Base-by-base conservation (phyloP, 495 filamentous ascomycete genomes). In the Penicillium salamii region DNA sequence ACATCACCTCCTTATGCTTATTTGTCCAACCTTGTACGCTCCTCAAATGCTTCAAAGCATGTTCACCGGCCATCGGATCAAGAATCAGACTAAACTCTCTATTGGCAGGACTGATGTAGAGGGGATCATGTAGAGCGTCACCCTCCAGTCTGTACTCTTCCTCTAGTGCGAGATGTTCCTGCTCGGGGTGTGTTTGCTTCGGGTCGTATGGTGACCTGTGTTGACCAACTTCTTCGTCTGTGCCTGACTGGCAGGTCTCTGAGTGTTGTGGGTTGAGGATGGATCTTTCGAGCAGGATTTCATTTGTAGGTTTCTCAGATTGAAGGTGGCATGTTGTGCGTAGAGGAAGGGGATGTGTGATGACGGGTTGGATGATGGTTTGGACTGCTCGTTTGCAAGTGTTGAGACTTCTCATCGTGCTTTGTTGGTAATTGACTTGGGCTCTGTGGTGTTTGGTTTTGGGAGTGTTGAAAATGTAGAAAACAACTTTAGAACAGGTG, bases 161-260 rank as follows among this genome's bases (percentile, higher is more conserved):
- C 20, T 58, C 45, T 7, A 61, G 37, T 2, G 63, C 63, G 9
- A 43, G 46, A 13, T 54, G 49, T 26, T 68, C 65, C 13, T 49
- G 49, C 3, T 62, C 61, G 1, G 58, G 54, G 17, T 39, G 34
- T 24, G 65, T 64, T 36, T 41, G 52, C 5, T 52, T 41, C 5
- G 61, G 63, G 26, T 66, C 65, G 39, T 62, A 68, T 11, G 65
- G 62, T 1, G 58, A 62, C 41, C 56, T 57, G 55, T 68, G 65
- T 3, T 51, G 52, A 0, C 50, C 63, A 7, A 64, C 63, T 49
- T 64, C 65, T 23, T 65, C 63, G 26, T 68, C 65, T 12, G 63
- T 61, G 43, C 65, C 65, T 14, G 52, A 55, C 33, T 61, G 53
- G 19, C 58, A 65, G 19, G 52, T 66, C 23, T 68, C 65, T 1